Base-by-base conservation (phyloP, 495 filamentous ascomycete genomes). In the Talaromyces proteolyticus region DNA sequence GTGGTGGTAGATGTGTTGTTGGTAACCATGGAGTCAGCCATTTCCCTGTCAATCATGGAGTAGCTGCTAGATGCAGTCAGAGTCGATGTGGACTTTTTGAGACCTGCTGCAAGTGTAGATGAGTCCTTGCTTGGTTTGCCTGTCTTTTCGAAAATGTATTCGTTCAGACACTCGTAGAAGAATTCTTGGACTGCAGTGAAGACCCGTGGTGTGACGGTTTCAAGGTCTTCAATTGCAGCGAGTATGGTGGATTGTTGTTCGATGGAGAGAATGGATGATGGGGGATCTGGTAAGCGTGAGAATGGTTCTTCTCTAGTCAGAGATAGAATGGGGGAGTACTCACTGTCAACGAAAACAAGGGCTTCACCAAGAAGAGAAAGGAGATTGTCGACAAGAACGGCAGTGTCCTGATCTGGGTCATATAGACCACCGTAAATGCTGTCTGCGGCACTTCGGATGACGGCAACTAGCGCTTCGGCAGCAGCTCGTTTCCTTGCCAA, bases 401-500 rank as follows among this genome's bases (percentile, higher is more conserved):
- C 86, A 1, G 86, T 81, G 53, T 86, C 87, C 16, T 86, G 78
- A 21, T 78, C 72, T 25, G 85, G 84, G 60, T 95, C 90, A 58
- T 86, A 91, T 1, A 95, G 73, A 14, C 91, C 90, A 44, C 91
- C 91, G 49, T 86, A 84, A 58, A 96, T 94, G 56, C 87, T 90
- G 63, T 94, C 89, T 41, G 84, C 82, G 3, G 91, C 87, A 63
- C 88, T 93, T 43, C 79, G 73, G 58, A 95, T 87, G 44, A 93
- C 82, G 8, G 86, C 85, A 20, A 87, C 68, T 25, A 96, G 70
- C n/a, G 84, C 82, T 22, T 79, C 68, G 0, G 82, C 84, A 18
- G 89, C 89, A 51, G 81, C 81, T 43, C 74, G 75, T 50, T 80
- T 85, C 26, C 85, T 72, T 3, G 78, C 70, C 22, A 78, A 53